A percentile compares a stretch with the other conserved stretches of the same genome.
Evolutionary conservation across 805 yeast species (phyloP).

Genomic region (Starmerella asiatica): DNA sequence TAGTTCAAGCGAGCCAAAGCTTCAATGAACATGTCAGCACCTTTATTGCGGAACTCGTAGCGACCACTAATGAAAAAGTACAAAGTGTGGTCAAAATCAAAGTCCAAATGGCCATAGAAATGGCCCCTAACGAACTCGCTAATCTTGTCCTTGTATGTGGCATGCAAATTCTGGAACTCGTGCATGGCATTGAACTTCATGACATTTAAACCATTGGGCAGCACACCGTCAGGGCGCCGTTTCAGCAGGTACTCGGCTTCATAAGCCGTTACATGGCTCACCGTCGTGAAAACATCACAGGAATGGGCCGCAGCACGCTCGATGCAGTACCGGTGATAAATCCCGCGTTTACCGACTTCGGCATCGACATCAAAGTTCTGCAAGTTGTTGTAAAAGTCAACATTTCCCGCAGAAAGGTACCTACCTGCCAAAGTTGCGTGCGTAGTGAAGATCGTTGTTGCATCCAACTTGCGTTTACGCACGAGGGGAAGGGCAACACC

Average conservation of each 20-base stretch:
- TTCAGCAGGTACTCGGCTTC: conserved; percentile 87
- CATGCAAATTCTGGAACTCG: conserved; percentile 94
- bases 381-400: conserved; percentile 87
- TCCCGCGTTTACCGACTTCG: conserved; percentile 96
- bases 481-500: conserved; percentile 91
- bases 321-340: conserved; percentile 90
- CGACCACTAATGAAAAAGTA: conserved; percentile 96
- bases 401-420: conserved; percentile 90
- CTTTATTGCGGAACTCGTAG: conserved; percentile 91
- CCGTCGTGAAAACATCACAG: conserved; percentile 95
- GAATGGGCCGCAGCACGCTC: conserved; percentile 94
- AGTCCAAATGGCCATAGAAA: conserved; percentile 91
- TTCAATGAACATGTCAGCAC: conserved; percentile 90
- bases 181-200: conserved; percentile 95
- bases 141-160: conserved; percentile 77
- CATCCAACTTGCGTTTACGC: conserved; percentile 80
- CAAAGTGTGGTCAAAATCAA: conserved; percentile 82
- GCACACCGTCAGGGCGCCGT: conserved; percentile 93
- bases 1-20: conserved; percentile 85
- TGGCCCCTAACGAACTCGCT: conserved; percentile 93
- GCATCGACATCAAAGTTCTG: conserved; percentile 87
- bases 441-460: conserved; percentile 90
- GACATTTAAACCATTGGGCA: conserved; percentile 92
- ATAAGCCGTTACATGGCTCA: conserved; percentile 91
- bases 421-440: conserved; percentile 94